Conservation (phyloP, 345 rosid genomes). For the Sonneratia alba region DNA sequence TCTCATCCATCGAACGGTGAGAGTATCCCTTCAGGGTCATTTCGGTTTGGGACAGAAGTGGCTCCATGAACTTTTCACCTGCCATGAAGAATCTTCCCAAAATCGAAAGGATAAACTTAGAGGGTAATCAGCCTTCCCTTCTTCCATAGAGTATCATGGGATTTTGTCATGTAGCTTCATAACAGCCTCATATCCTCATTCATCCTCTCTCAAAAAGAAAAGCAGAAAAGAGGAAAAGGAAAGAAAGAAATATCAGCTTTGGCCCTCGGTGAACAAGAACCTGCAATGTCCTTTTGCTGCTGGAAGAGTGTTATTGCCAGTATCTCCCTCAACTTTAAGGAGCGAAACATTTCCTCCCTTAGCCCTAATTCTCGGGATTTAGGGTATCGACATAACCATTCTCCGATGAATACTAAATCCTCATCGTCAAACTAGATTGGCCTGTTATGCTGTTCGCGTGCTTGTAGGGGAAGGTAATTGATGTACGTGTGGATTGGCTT, state of each 20-base stretch:
- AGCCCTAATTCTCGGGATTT: too few relatives aligned
- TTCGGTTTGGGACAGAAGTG: too few relatives aligned
- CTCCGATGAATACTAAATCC: too few relatives aligned
- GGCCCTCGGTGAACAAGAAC: neutral
- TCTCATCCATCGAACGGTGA: neutral
- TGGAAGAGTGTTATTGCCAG: too few relatives aligned
- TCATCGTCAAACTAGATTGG: too few relatives aligned
- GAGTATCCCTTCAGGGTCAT: neutral
- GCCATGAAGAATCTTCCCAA: neutral
- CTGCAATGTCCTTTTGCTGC: neutral
- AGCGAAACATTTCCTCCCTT: too few relatives aligned
- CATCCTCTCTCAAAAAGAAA: neutral
- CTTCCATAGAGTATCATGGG: neutral
- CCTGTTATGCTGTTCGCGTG: too few relatives aligned
- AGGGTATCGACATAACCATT: too few relatives aligned
- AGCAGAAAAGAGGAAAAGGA: neutral
- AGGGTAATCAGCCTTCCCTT: constrained; percentile 2
- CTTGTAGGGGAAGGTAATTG: too few relatives aligned
- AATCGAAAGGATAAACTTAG: constrained; percentile 16
- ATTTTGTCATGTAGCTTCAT: neutral
- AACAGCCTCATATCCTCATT: neutral
- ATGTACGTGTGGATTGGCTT: too few relatives aligned
- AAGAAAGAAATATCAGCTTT: neutral
- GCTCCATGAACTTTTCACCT: neutral
- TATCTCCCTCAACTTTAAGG: too few relatives aligned